phyloP scores from a whole-genome alignment of 768 basidiomycete genomes.

The Boletus rubescentipes region DNA sequence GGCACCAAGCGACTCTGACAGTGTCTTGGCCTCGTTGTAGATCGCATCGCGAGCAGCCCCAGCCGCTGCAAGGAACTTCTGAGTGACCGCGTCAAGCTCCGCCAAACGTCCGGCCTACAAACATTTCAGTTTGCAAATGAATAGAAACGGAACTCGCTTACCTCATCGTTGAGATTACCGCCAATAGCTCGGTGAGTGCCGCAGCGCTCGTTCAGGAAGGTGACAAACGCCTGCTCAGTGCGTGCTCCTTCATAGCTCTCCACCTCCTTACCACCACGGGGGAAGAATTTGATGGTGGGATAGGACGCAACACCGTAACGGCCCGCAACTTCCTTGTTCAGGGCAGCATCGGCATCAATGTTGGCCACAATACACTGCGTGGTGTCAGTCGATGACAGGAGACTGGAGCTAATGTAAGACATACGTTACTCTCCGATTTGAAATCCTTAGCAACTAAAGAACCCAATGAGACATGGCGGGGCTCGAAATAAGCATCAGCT shows the following conservation, averaged over 20 bases:
- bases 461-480: neutral
- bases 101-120: conserved; percentile 76
- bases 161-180: conserved; percentile 74
- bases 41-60: conserved; percentile 58
- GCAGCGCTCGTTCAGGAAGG: conserved; percentile 82
- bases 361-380: conserved; percentile 85
- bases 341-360: conserved; percentile 82
- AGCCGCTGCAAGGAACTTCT: conserved; percentile 66
- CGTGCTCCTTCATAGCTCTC: conserved; percentile 71
- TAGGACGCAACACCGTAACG: conserved; percentile 77
- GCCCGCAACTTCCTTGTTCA: conserved; percentile 67
- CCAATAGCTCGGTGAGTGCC: conserved; percentile 82
- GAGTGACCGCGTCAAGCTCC: conserved; percentile 75
- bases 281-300: conserved; percentile 97
- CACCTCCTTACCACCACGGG: conserved; percentile 63
- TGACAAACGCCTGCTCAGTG: conserved; percentile 70
- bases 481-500: neutral
- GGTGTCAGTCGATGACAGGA: conserved; percentile 8
- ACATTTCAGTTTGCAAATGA: conserved; percentile 5
- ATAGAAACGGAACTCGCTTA: conserved; percentile 28
- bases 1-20: conserved; percentile 49
- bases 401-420: conserved; percentile 12
- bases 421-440: conserved; percentile 70
- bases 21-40: conserved; percentile 57
- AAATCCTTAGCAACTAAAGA: conserved; percentile 74